phyloP scores from a whole-genome alignment of 192 early-diverging fungal species.

The Coemansia pectinata region DNA sequence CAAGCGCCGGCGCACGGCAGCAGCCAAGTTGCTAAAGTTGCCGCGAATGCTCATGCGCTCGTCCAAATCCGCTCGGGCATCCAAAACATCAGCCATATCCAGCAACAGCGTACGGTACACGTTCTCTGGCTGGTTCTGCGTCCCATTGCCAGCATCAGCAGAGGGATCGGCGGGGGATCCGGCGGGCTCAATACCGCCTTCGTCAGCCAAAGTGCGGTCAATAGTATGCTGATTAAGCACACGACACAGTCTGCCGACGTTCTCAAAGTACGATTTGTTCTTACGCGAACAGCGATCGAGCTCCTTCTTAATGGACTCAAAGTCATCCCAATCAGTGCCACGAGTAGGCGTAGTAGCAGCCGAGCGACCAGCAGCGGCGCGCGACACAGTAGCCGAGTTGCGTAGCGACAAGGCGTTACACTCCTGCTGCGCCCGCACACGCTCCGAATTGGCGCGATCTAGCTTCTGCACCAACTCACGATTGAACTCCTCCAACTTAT shows the following conservation, averaged over 20 bases:
- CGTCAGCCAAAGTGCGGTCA: slow-evolving; percentile 21
- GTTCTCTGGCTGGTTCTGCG: slow-evolving; percentile 13
- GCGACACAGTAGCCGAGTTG: slow-evolving; percentile 11
- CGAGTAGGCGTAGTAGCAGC: slow-evolving; percentile 27
- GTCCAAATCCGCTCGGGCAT: slow-evolving; percentile 34
- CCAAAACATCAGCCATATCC: slow-evolving; percentile 30
- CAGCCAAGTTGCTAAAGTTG: slow-evolving; percentile 44
- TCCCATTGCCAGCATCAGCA: not conserved
- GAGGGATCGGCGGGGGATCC: not conserved
- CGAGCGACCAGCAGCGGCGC: slow-evolving; percentile 19
- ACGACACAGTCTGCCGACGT: slow-evolving; percentile 30
- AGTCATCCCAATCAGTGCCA: slow-evolving; percentile 49
- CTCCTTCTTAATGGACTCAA: slow-evolving; percentile 40
- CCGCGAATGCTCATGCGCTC: slow-evolving; percentile 39
- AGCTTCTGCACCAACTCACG: slow-evolving; percentile 28
- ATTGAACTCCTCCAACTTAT: slow-evolving; percentile 30
- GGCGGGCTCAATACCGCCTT: not conserved
- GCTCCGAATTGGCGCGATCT: slow-evolving; percentile 34
- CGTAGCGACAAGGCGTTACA: slow-evolving; percentile 20
- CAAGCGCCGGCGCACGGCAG: slow-evolving; percentile 31
- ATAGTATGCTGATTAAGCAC: slow-evolving; percentile 41
- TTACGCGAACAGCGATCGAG: slow-evolving; percentile 24
- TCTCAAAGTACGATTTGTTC: slow-evolving; percentile 33
- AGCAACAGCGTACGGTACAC: slow-evolving; percentile 40
- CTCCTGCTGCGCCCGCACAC: slow-evolving; percentile 27